Conservation (phyloP, 768 basidiomycete species). For the Mrakia frigida region DNA sequence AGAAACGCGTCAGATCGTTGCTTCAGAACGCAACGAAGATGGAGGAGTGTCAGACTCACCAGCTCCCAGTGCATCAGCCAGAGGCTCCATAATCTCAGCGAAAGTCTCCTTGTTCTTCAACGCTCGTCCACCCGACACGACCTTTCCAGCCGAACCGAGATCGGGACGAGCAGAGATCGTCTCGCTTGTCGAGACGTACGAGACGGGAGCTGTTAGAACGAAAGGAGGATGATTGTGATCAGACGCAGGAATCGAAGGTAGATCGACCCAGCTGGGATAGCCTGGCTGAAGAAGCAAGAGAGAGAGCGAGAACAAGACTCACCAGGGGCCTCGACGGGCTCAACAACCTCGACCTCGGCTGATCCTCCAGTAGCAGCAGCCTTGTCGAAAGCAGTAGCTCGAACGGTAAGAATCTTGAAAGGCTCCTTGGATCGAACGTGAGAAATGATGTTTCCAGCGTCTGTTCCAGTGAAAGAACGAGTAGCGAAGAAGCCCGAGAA, state of each 20-base stretch:
- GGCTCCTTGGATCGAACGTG: slow-evolving; percentile 70
- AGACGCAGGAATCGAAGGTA: neutral
- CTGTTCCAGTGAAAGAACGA: neutral
- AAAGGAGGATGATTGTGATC: neutral
- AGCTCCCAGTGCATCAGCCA: slow-evolving; percentile 87
- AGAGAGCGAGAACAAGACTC: slow-evolving; percentile 19
- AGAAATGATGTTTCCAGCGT: slow-evolving; percentile 94
- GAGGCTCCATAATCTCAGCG: slow-evolving; percentile 72
- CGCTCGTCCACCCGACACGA: slow-evolving; percentile 92
- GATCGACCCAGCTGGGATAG: neutral
- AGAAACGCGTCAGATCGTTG: neutral
- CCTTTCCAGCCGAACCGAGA: slow-evolving; percentile 73
- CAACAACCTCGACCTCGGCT: slow-evolving; percentile 53
- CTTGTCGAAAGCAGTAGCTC: slow-evolving; percentile 76
- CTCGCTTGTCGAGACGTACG: slow-evolving; percentile 52
- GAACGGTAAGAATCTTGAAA: slow-evolving; percentile 91
- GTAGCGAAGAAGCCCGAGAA: neutral
- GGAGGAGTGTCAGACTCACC: slow-evolving; percentile 35
- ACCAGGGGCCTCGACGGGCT: slow-evolving; percentile 45
- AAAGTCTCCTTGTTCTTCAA: slow-evolving; percentile 95
- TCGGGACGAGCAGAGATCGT: slow-evolving; percentile 90
- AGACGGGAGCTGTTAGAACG: slow-evolving; percentile 40
- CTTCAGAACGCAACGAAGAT: neutral
- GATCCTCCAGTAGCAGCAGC: slow-evolving; percentile 55
- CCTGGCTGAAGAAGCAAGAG: neutral